phyloP scores from a whole-genome alignment of 1,139 yeast genomes.

The Diutina pseudorugosa region DNA sequence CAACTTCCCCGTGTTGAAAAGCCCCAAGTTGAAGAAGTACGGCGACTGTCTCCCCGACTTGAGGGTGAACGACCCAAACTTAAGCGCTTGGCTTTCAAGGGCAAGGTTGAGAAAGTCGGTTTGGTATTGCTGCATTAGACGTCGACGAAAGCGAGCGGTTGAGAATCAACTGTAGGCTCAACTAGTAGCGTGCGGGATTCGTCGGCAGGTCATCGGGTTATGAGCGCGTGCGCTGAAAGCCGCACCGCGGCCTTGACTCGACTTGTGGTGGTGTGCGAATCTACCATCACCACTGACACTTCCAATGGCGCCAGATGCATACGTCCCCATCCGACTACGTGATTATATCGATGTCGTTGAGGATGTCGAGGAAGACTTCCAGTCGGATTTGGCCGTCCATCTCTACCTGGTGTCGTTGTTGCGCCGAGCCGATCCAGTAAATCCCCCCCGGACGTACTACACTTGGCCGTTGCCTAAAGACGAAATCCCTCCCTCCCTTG shows the following conservation, averaged over 20 bases:
- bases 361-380: not conserved
- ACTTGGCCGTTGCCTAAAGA: not conserved
- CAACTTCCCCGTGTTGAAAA: constrained; percentile 70
- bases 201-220: no score
- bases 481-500: not conserved
- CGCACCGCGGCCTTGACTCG: no score
- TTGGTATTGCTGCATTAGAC: constrained; percentile 31
- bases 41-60: constrained; percentile 94
- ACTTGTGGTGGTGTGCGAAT: no score
- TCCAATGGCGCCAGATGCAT: no score
- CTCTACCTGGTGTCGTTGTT: not conserved
- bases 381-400: not conserved
- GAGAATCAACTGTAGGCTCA: no score
- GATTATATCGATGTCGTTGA: not conserved
- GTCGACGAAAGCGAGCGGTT: no score
- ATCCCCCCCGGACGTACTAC: not conserved
- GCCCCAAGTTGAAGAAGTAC: constrained; percentile 89
- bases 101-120: constrained; percentile 70
- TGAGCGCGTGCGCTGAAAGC: no score
- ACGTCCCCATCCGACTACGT: not conserved
- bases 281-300: no score
- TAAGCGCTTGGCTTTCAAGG: constrained; percentile 65
- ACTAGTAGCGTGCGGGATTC: no score
- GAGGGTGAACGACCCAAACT: constrained; percentile 79
- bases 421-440: not conserved